These are phyloP conservation scores for Naganishia antarctica DNA, from an alignment of 768 basidiomycete genomes.

Conservation along the genomic window DNA sequence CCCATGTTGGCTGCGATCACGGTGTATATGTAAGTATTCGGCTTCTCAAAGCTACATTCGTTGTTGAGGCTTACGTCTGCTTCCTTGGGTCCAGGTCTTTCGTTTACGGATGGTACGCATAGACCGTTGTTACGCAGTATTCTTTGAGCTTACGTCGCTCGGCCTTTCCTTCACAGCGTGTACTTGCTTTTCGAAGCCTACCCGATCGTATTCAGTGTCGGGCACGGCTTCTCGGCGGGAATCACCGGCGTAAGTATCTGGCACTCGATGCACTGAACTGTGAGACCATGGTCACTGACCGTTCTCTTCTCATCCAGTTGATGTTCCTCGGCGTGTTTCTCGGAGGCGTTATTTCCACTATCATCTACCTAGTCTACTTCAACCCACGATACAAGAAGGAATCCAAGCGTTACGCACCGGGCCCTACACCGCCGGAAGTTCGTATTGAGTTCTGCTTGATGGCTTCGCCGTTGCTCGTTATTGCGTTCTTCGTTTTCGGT, in stretches of 20 bases:
- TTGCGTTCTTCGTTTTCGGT: slow-evolving; percentile 51
- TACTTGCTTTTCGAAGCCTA: slow-evolving; percentile 50
- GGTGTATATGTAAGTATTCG: slow-evolving; percentile 47
- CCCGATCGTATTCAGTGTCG: slow-evolving; percentile 43
- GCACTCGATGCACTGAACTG: background rate
- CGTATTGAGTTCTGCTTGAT: slow-evolving; percentile 47
- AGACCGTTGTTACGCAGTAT: background rate
- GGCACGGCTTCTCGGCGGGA: slow-evolving; percentile 47
- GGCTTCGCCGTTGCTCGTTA: slow-evolving; percentile 46
- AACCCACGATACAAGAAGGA: slow-evolving; percentile 47
- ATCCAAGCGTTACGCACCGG: slow-evolving; percentile 38
- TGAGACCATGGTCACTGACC: background rate
- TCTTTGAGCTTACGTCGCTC: background rate
- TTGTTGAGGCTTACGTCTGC: background rate
- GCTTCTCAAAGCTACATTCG: background rate
- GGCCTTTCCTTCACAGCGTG: slow-evolving; percentile 38
- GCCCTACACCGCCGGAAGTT: slow-evolving; percentile 44
- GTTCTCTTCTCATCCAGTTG: background rate
- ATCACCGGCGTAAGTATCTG: slow-evolving; percentile 45
- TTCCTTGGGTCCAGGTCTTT: slow-evolving; percentile 23
- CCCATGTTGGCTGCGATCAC: slow-evolving; percentile 50
- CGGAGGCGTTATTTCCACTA: slow-evolving; percentile 26
- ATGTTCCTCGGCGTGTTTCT: slow-evolving; percentile 49
- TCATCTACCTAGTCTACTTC: slow-evolving; percentile 44
- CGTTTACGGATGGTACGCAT: slow-evolving; percentile 32